A percentile compares a stretch with the other conserved stretches of the same genome.
These are phyloP conservation scores for Suhomyces anneliseae DNA, from an alignment of 1,139 yeast species.

Conservation along the genomic window DNA sequence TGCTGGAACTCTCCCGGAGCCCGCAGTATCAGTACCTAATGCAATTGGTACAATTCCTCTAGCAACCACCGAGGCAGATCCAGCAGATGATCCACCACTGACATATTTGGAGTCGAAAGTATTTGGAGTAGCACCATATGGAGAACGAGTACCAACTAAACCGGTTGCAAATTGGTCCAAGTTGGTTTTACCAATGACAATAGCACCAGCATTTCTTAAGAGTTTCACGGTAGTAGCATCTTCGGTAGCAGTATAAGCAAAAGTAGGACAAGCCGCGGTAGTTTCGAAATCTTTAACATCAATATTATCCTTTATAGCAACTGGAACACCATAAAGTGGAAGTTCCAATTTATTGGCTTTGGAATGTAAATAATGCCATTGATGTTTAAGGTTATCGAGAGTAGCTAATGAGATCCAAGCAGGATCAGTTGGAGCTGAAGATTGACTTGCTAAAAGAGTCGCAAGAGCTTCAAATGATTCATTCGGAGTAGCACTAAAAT, in stretches of 20 bases:
- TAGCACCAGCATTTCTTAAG: slow-evolving; percentile 82
- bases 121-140: slow-evolving; percentile 84
- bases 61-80: slow-evolving; percentile 89
- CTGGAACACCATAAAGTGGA: slow-evolving; percentile 87
- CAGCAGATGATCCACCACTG: slow-evolving; percentile 93
- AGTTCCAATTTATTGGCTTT: slow-evolving; percentile 50
- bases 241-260: slow-evolving; percentile 58
- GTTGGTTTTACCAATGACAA: slow-evolving; percentile 88
- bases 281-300: slow-evolving; percentile 81
- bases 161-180: slow-evolving; percentile 98
- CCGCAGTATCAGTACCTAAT: slow-evolving; percentile 98
- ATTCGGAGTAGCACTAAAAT: slow-evolving; percentile 59
- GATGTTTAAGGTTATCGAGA: slow-evolving; percentile 60
- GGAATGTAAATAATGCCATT: slow-evolving; percentile 76
- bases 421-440: slow-evolving; percentile 56
- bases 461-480: slow-evolving; percentile 55
- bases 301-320: slow-evolving; percentile 92
- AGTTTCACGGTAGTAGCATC: slow-evolving; percentile 76
- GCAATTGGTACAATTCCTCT: slow-evolving; percentile 86
- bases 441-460: slow-evolving; percentile 49
- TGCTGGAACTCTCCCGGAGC: slow-evolving; percentile 98
- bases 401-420: slow-evolving; percentile 88
- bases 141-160: slow-evolving; percentile 90
- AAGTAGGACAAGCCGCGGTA: slow-evolving; percentile 94
- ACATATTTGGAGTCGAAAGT: slow-evolving; percentile 76